Evolutionary conservation across 371 early-diverging fungal genomes (phyloP).

Genomic region (Mycotypha africana): DNA sequence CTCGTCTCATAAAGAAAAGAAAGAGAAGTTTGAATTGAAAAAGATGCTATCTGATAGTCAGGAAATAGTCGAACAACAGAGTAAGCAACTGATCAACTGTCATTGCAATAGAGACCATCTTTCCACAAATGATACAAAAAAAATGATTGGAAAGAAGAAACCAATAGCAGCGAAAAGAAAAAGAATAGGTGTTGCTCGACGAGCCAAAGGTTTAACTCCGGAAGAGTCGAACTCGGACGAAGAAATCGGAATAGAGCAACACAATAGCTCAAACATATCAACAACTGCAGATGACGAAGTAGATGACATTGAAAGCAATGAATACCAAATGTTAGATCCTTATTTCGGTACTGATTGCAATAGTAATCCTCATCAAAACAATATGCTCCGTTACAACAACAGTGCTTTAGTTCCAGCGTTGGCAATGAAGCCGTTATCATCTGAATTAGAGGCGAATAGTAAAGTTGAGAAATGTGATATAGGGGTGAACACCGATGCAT

Average conservation of each 20-base stretch:
- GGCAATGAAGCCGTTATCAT: conserved; percentile 20
- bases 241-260: neutral
- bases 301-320: neutral
- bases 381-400: neutral
- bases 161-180: conserved; percentile 3
- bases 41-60: conserved; percentile 61
- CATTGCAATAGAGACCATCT: too few species aligned
- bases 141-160: conserved; percentile 4
- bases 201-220: conserved; percentile 15
- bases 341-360: too few species aligned
- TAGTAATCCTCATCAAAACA: too few species aligned
- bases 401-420: conserved; percentile 4
- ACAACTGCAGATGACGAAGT: neutral
- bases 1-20: conserved; percentile 42
- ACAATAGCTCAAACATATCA: neutral
- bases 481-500: conserved; percentile 20
- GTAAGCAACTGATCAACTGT: conserved; percentile 47
- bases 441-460: conserved; percentile 13
- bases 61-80: conserved; percentile 57
- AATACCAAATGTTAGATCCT: neutral
- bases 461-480: conserved; percentile 11
- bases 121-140: conserved; percentile 11
- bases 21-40: conserved; percentile 56
- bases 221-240: conserved; percentile 7
- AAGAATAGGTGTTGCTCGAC: conserved; percentile 15